These are phyloP conservation scores for Crassisporium funariophilum DNA, from an alignment of 768 basidiomycete genomes.

Conservation along the genomic window DNA sequence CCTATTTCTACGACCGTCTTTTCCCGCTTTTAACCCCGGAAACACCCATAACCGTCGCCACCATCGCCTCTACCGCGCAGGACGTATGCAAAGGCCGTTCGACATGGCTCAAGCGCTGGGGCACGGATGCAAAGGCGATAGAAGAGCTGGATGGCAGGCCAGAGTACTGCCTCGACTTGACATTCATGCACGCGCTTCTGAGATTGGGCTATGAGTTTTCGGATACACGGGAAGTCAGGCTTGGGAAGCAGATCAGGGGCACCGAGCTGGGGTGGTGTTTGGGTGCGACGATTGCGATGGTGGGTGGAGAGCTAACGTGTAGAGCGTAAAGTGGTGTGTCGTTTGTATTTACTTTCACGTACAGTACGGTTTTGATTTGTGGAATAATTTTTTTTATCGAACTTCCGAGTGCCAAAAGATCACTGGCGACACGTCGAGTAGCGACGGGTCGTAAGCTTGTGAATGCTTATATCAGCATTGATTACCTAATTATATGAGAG, in stretches of 20 bases:
- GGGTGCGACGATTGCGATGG: constrained; percentile 80
- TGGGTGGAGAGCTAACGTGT: constrained; percentile 63
- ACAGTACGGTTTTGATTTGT: too few species aligned
- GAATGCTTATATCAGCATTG: too few species aligned
- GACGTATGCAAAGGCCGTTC: constrained; percentile 72
- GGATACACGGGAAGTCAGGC: constrained; percentile 62
- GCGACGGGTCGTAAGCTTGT: too few species aligned
- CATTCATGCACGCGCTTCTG: constrained; percentile 90
- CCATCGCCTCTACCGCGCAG: constrained; percentile 64
- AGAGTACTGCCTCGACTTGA: constrained; percentile 95
- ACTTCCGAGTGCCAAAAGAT: too few species aligned
- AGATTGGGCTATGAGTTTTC: constrained; percentile 89
- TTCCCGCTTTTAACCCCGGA: constrained; percentile 61
- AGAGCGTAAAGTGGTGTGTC: constrained; percentile 25
- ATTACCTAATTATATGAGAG: neutral
- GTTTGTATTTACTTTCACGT: too few species aligned
- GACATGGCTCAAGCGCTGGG: constrained; percentile 59
- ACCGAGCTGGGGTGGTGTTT: constrained; percentile 96
- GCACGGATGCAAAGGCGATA: constrained; percentile 33
- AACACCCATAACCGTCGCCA: constrained; percentile 47
- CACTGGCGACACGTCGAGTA: too few species aligned
- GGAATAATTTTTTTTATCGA: too few species aligned
- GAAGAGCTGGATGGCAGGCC: constrained; percentile 80
- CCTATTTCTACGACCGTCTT: constrained; percentile 97
- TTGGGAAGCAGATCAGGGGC: constrained; percentile 86